Evolutionary conservation across 441 rosid species (phyloP).

Genomic region (Adansonia grandidieri): DNA sequence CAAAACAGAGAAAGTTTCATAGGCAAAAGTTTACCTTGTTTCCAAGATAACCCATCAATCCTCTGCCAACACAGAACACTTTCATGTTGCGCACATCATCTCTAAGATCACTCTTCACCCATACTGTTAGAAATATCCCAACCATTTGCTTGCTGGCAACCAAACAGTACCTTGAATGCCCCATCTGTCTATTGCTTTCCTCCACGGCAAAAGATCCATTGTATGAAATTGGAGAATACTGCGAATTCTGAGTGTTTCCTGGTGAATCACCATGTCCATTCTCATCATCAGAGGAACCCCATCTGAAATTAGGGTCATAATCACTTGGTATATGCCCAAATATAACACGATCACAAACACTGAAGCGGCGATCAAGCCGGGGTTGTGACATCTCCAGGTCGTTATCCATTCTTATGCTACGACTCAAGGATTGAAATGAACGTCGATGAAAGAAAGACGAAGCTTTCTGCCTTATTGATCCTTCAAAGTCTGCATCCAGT

Average conservation of each 20-base stretch:
- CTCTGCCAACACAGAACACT: conserved; percentile 84
- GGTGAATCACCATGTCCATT: conserved; percentile 58
- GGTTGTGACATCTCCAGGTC: conserved; percentile 45
- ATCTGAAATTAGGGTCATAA: conserved; percentile 55
- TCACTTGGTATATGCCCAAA: conserved; percentile 53
- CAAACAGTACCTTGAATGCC: conserved; percentile 58
- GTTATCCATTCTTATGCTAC: conserved; percentile 57
- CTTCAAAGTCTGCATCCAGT: conserved; percentile 68
- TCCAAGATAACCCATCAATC: conserved; percentile 89
- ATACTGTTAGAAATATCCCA: conserved; percentile 70
- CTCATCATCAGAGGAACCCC: conserved; percentile 69
- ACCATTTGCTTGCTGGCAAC: conserved; percentile 88
- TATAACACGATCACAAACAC: conserved; percentile 67
- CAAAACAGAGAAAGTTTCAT: conserved; percentile 20
- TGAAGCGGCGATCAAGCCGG: conserved; percentile 55
- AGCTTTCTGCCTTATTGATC: conserved; percentile 42
- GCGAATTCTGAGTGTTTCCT: conserved; percentile 28
- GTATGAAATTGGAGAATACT: conserved; percentile 41
- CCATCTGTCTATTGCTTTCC: conserved; percentile 46
- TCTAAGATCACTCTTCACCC: conserved; percentile 74
- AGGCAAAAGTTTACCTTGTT: conserved; percentile 56
- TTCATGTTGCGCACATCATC: conserved; percentile 62
- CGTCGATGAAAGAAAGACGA: conserved; percentile 57
- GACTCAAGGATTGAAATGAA: conserved; percentile 61
- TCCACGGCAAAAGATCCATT: conserved; percentile 48